These are phyloP conservation scores for Kwoniella pini DNA, from an alignment of 768 basidiomycete genomes.

Conservation along the genomic window DNA sequence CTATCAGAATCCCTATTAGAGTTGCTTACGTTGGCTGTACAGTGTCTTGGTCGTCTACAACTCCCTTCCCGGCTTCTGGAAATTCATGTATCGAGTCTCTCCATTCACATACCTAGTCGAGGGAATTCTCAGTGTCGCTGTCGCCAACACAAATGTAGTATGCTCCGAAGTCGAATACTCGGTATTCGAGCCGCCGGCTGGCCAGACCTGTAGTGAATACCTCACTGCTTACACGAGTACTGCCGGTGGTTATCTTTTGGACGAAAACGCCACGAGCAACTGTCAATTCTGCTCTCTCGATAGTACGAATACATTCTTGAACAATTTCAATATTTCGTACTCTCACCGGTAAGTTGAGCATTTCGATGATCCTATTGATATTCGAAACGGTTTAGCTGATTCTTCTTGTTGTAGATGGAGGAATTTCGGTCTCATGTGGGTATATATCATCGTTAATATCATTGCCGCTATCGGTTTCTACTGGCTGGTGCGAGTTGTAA, in stretches of 20 bases:
- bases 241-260: constrained; percentile 74
- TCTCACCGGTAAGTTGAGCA: constrained; percentile 52
- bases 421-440: constrained; percentile 62
- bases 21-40: constrained; percentile 7
- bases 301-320: constrained; percentile 66
- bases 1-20: background rate
- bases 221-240: constrained; percentile 65
- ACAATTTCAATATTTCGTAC: constrained; percentile 64
- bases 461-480: constrained; percentile 41
- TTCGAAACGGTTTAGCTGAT: background rate
- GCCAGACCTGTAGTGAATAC: constrained; percentile 72
- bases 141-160: constrained; percentile 67
- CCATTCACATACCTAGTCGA: constrained; percentile 55
- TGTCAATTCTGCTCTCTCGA: constrained; percentile 72
- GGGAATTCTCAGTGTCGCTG: constrained; percentile 42
- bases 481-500: constrained; percentile 45
- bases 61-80: constrained; percentile 52
- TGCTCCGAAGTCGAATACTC: constrained; percentile 72
- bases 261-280: constrained; percentile 62
- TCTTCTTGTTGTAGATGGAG: constrained; percentile 56
- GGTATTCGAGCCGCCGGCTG: constrained; percentile 69
- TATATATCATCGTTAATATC: constrained; percentile 53
- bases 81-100: constrained; percentile 52
- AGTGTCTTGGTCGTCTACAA: constrained; percentile 48
- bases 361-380: background rate